Evolutionary conservation across 2,329 filamentous ascomycete species (phyloP).

Genomic region (Kalmusia sp.): DNA sequence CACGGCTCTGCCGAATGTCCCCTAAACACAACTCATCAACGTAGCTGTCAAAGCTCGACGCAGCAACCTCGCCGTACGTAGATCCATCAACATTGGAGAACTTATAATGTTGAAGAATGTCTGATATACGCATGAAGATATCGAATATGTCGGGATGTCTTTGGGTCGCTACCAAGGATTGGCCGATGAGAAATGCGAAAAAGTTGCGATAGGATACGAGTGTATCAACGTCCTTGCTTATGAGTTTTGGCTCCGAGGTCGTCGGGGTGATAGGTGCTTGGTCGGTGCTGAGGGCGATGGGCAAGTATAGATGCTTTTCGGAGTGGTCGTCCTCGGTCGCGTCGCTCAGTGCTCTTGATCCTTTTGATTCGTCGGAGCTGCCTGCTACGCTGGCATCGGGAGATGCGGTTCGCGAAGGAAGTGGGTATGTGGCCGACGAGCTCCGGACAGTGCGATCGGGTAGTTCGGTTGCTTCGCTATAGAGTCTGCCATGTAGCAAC

Average conservation of each 20-base stretch:
- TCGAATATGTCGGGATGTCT: conserved; percentile 62
- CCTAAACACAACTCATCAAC: conserved; percentile 78
- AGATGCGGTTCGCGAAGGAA: conserved; percentile 42
- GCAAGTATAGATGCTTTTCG: conserved; percentile 65
- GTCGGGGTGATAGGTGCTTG: conserved; percentile 40
- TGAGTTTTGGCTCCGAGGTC: conserved; percentile 38
- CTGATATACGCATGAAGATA: conserved; percentile 67
- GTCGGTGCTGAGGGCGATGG: conserved; percentile 63
- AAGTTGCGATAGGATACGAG: conserved; percentile 68
- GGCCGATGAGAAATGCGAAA: conserved; percentile 69
- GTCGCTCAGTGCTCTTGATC: conserved; percentile 55
- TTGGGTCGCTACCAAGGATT: conserved; percentile 66
- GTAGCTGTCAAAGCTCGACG: conserved; percentile 74
- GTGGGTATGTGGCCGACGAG: conserved; percentile 23
- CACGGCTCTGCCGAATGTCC: conserved; percentile 81
- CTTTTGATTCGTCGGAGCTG: conserved; percentile 56
- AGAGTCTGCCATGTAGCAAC: conserved; percentile 62
- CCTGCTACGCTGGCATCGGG: conserved; percentile 41
- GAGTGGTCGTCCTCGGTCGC: conserved; percentile 55
- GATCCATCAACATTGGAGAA: conserved; percentile 69
- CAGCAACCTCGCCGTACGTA: conserved; percentile 68
- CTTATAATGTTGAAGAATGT: conserved; percentile 63
- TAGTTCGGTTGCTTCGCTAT: conserved; percentile 43
- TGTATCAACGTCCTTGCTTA: conserved; percentile 61
- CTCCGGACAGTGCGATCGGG: conserved; percentile 28